Conservation (phyloP, 495 filamentous ascomycete genomes). For the Podospora pseudocomata region DNA sequence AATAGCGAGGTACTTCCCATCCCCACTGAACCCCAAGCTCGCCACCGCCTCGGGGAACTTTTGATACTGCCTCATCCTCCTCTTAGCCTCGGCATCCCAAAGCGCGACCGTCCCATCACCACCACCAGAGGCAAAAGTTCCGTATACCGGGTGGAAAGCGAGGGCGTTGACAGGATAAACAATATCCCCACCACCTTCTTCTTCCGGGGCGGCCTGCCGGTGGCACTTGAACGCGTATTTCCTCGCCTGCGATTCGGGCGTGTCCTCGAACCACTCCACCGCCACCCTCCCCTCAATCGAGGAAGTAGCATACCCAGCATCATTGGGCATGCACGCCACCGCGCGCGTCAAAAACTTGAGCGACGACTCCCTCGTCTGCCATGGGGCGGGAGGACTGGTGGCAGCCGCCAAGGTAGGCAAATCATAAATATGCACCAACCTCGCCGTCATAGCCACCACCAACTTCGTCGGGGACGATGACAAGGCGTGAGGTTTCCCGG, state of each 20-base stretch:
- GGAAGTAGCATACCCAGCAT: slow-evolving; percentile 81
- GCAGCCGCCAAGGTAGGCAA: slow-evolving; percentile 61
- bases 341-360: slow-evolving; percentile 94
- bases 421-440: slow-evolving; percentile 88
- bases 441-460: slow-evolving; percentile 93
- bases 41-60: slow-evolving; percentile 74
- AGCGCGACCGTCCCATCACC: slow-evolving; percentile 92
- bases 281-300: slow-evolving; percentile 92
- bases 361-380: slow-evolving; percentile 85
- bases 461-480: slow-evolving; percentile 76
- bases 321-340: slow-evolving; percentile 94
- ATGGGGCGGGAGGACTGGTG: slow-evolving; percentile 60
- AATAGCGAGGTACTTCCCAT: slow-evolving; percentile 81
- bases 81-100: slow-evolving; percentile 91
- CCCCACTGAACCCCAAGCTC: slow-evolving; percentile 67
- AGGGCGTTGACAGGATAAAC: slow-evolving; percentile 95
- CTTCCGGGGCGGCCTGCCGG: slow-evolving; percentile 55
- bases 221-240: slow-evolving; percentile 99
- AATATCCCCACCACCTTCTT: slow-evolving; percentile 68
- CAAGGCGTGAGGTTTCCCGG: slow-evolving; percentile 82
- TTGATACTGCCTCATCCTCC: slow-evolving; percentile 86
- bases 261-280: slow-evolving; percentile 96
- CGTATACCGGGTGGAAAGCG: slow-evolving; percentile 84
- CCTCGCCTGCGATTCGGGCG: slow-evolving; percentile 72
- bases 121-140: slow-evolving; percentile 89